Evolutionary conservation across 805 yeast genomes (phyloP).

Genomic region (Candida stauntonica): DNA sequence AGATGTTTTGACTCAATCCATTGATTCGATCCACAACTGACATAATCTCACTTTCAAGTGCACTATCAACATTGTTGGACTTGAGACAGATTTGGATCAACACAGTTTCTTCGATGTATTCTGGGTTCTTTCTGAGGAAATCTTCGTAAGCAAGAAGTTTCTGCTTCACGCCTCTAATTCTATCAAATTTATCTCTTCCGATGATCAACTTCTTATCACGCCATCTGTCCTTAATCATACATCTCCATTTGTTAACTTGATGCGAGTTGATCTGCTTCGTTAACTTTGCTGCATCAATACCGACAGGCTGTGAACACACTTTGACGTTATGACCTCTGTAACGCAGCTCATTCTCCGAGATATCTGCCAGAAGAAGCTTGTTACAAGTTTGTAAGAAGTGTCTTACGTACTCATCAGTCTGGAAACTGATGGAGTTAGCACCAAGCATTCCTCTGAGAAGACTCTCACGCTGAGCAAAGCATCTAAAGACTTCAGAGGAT

Average conservation of each 20-base stretch:
- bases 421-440: conserved; percentile 84
- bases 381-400: conserved; percentile 92
- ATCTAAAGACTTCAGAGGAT: conserved; percentile 89
- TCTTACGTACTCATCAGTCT: conserved; percentile 87
- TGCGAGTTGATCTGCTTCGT: conserved; percentile 38
- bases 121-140: conserved; percentile 69
- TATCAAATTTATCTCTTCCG: conserved; percentile 84
- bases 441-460: conserved; percentile 82
- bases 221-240: conserved; percentile 78
- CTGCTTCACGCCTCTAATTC: conserved; percentile 82
- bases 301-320: conserved; percentile 65
- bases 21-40: conserved; percentile 83
- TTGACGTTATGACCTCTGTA: conserved; percentile 54
- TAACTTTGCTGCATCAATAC: conserved; percentile 67
- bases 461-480: conserved; percentile 80
- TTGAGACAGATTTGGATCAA: conserved; percentile 79
- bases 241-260: conserved; percentile 60
- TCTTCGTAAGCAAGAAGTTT: conserved; percentile 83
- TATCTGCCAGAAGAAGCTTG: conserved; percentile 77
- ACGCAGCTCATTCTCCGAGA: conserved; percentile 57
- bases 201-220: conserved; percentile 64
- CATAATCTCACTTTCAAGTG: conserved; percentile 68
- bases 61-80: conserved; percentile 44
- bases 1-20: conserved; percentile 64
- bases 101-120: conserved; percentile 61